These are phyloP conservation scores for Syzygium malaccense DNA, from an alignment of 441 rosid genomes.

Conservation along the genomic window DNA sequence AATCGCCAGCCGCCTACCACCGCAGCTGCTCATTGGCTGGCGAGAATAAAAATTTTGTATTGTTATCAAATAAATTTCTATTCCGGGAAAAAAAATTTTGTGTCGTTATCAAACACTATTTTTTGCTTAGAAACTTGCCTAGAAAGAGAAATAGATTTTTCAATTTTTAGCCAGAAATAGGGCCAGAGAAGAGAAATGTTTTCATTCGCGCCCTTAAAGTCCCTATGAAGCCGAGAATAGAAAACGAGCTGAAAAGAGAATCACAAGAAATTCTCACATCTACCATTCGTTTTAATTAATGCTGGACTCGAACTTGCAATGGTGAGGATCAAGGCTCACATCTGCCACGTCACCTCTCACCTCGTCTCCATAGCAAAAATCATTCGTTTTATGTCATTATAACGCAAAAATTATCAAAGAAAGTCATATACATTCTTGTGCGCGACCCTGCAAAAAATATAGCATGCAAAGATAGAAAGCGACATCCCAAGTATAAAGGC, in stretches of 20 bases:
- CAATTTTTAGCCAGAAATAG: too few species aligned
- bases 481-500: background rate
- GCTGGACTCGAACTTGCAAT: background rate
- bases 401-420: background rate
- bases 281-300: background rate
- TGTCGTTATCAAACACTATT: too few species aligned
- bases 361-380: background rate
- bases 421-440: background rate
- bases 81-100: too few species aligned
- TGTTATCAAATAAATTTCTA: too few species aligned
- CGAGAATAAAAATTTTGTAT: too few species aligned
- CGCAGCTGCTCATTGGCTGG: too few species aligned
- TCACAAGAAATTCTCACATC: too few species aligned
- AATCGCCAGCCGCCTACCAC: too few species aligned
- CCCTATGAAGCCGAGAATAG: background rate
- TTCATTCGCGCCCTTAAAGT: too few species aligned
- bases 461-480: background rate
- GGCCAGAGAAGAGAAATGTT: too few species aligned
- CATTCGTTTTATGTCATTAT: background rate
- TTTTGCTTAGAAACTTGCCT: too few species aligned
- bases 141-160: too few species aligned
- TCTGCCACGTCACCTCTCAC: background rate
- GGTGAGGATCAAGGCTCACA: background rate
- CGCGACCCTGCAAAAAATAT: background rate
- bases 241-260: background rate